phyloP scores from a whole-genome alignment of 1,284 basidiomycete species.

The Leccinum olivaceoglutinosum region DNA sequence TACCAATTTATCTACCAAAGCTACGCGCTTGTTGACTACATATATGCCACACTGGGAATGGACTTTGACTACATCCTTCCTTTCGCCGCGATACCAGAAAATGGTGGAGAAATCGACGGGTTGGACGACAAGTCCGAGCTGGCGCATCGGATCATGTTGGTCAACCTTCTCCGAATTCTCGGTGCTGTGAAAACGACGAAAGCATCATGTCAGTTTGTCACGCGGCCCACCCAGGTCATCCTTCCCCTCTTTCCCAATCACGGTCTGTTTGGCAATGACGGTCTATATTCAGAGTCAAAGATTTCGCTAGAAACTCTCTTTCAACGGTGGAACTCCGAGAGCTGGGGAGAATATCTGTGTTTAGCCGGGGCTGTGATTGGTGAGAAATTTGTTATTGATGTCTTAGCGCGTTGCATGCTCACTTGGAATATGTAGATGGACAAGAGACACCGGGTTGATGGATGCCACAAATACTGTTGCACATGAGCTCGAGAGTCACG shows the following conservation, averaged over 20 bases:
- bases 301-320: constrained; percentile 97
- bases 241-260: constrained; percentile 97
- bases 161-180: constrained; percentile 62
- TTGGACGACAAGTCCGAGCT: constrained; percentile 97
- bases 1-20: constrained; percentile 98
- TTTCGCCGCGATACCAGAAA: constrained; percentile 97
- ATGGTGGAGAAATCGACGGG: constrained; percentile 95
- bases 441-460: constrained; percentile 98
- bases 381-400: constrained; percentile 30
- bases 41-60: constrained; percentile 90
- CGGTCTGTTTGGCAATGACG: constrained; percentile 96
- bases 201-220: constrained; percentile 92
- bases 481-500: constrained; percentile 89
- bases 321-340: constrained; percentile 94
- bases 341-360: constrained; percentile 98
- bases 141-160: constrained; percentile 95
- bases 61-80: constrained; percentile 94
- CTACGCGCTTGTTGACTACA: constrained; percentile 69
- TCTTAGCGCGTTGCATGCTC: constrained; percentile 2
- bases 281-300: constrained; percentile 97
- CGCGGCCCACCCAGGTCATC: constrained; percentile 96
- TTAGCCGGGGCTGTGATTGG: constrained; percentile 97
- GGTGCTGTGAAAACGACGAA: constrained; percentile 98
- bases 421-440: constrained; percentile 60
- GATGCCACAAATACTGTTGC: constrained; percentile 92